Evolutionary conservation across 768 basidiomycete species (phyloP), one percentile per base, ranked within the genome.

Genomic region (Polyporus arcularius): DNA sequence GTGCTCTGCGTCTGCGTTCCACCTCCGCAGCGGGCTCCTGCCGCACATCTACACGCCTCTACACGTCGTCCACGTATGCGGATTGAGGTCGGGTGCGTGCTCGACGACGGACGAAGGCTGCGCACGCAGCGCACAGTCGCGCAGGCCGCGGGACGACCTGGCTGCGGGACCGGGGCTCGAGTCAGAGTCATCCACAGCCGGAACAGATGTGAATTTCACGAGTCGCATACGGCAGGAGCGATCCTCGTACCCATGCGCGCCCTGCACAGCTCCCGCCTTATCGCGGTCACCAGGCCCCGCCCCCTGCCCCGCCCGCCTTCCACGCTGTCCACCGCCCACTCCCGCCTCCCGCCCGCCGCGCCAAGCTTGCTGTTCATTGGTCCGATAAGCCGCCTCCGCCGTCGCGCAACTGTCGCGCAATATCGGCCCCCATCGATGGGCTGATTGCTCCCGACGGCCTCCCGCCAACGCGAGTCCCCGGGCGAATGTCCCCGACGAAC

Each of bases 381-480:
- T 42, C 59, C 47, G 53, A 60, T n/a, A 31, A 43, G 38, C 42
- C 41, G 59, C 59, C 59, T 39, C 58, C 53, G 53, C 47, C 52
- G 38, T 52, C 15, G 52, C 53, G 31, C 53, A 30, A 51, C 53
- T 52, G 32, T n/a, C 58, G 42, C 42, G 28, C 57, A 18, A 16
- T n/a, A 60, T 54, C 52, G 41, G 35, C 52, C 35, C 6, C 55
- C 54, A 61, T 61, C 60, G 60, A 61, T 61, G 42, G 42, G 32
- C 32, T 18, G 50, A 40, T 56, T 7, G 48, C 54, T 9, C 41
- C 40, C 16, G 41, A 30, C 39, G 30, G 53, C 46, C 10, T 26
- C 46, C 53, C 48, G 48, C 43, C 15, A 16, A 7, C 4, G 21
- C 21, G 15, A 4, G 18, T 35, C 21, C 35, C 26, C 51, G 57